Evolutionary conservation across 306 rosid species (phyloP), one percentile per base, ranked within the genome.

Genomic region (Purshia tridentata): DNA sequence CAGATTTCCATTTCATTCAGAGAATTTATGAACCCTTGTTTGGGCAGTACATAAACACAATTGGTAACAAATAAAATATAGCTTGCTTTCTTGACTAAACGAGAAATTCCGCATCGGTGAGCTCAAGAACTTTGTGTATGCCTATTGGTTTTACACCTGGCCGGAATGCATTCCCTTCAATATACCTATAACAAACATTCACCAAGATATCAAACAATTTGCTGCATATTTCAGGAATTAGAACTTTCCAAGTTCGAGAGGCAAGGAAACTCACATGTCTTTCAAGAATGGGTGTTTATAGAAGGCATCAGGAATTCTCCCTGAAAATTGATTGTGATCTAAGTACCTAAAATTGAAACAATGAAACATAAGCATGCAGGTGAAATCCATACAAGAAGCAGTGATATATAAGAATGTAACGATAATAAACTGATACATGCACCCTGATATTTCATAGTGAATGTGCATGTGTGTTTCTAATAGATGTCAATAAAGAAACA

Each of bases 301-400:
- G 77, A 91, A 91, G 78, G 87, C 86, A 60, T 88, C 89, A 4
- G 98, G 89, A 77, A 95, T 95, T 86, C 98, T 91, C 80, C 99
- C 99, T 6, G 92, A 80, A 77, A 95, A 95, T 81, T 91, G 99
- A 78, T 95, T 95, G 86, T 91, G 97, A 82, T 90, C 97, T 92
- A 95, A 83, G 84, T 91, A 95, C 86, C 99, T 95, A 84, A 69
- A 57, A 60, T 46, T 55, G 55, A 81, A 73, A 12, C 40, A 55
- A 83, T 56, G 46, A 71, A 57, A 14, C 15, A 22, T 62, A 16
- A 40, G 53, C 15, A 15, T 55, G 13, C 13, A 11, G 15, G 29
- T 11, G 8, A 5, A 35, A 37, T 9, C 9, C 11, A 49, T 6
- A 55, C 48, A 47, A 59, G 23, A 37, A 18, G 6, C 15, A 14